A percentile compares a stretch with the other conserved stretches of the same genome.
Evolutionary conservation across 306 rosid species (phyloP).

Genomic region (Amphicarpaea edgeworthii): DNA sequence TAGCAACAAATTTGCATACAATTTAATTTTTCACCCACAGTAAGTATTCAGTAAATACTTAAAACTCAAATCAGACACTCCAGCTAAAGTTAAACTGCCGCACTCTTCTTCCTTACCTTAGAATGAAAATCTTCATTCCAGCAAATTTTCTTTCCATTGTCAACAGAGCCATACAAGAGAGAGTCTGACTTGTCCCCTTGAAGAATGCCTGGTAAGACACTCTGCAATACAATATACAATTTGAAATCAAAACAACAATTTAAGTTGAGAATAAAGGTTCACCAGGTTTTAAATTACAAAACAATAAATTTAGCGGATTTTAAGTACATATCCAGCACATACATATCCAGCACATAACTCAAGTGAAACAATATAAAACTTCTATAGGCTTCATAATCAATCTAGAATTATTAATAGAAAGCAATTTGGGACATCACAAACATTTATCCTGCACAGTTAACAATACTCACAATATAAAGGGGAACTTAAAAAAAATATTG

Average conservation of each 20-base stretch:
- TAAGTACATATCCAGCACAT: slow-evolving; percentile 13
- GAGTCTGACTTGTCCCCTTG: slow-evolving; percentile 99
- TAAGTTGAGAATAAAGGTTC: slow-evolving; percentile 26
- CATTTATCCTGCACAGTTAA: slow-evolving; percentile 2
- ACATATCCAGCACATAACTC: slow-evolving; percentile 1
- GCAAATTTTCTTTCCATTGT: slow-evolving; percentile 96
- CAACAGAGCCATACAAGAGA: slow-evolving; percentile 97
- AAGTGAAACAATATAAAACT: slow-evolving; percentile 7
- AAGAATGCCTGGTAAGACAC: slow-evolving; percentile 98
- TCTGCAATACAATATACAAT: slow-evolving; percentile 61
- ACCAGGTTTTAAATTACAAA: slow-evolving; percentile 5
- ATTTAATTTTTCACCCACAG: slow-evolving; percentile 13
- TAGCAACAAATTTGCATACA: slow-evolving; percentile 5
- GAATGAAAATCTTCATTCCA: slow-evolving; percentile 99
- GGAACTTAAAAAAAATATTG: background rate
- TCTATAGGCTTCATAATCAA: slow-evolving; percentile 3
- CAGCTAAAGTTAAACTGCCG: slow-evolving; percentile 21
- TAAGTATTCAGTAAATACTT: slow-evolving; percentile 21
- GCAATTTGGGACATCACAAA: slow-evolving; percentile 13
- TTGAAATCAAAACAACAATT: slow-evolving; percentile 35
- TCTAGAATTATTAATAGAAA: slow-evolving; percentile 3
- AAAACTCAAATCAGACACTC: slow-evolving; percentile 30
- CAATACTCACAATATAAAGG: background rate
- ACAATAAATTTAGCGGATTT: background rate
- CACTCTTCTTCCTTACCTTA: slow-evolving; percentile 68